These are phyloP conservation scores for Leptographium galeiforme DNA, from an alignment of 2,329 filamentous ascomycete species.

Conservation along the genomic window DNA sequence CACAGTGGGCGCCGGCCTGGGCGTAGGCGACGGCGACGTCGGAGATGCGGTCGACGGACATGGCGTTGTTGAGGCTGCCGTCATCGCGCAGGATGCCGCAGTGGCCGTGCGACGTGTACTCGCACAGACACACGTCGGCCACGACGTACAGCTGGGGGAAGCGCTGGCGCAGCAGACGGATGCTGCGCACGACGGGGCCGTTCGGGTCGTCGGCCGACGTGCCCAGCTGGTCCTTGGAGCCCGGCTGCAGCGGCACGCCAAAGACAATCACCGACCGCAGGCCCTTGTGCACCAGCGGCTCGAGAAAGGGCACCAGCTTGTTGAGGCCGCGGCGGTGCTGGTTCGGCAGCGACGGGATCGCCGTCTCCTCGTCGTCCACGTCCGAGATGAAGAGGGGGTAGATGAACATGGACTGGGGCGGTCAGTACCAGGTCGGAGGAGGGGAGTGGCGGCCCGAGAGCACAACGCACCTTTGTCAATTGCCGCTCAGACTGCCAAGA, in stretches of 20 bases:
- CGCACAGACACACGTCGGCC: slow-evolving; percentile 90
- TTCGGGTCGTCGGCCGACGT: slow-evolving; percentile 86
- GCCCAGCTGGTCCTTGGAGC: slow-evolving; percentile 79
- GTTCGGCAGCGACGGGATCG: slow-evolving; percentile 81
- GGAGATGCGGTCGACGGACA: slow-evolving; percentile 87
- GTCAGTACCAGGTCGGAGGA: neutral
- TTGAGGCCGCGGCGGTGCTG: slow-evolving; percentile 83
- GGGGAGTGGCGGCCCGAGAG: neutral
- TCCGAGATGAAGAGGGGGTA: slow-evolving; percentile 96
- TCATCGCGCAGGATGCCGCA: slow-evolving; percentile 93
- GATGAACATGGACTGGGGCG: slow-evolving; percentile 80
- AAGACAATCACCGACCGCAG: slow-evolving; percentile 90
- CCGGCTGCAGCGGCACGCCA: slow-evolving; percentile 71
- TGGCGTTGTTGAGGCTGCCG: slow-evolving; percentile 79
- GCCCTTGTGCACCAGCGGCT: slow-evolving; percentile 77
- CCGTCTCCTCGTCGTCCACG: slow-evolving; percentile 78
- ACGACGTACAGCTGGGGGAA: slow-evolving; percentile 89
- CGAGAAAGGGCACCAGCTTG: slow-evolving; percentile 70
- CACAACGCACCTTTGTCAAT: slow-evolving; percentile 59
- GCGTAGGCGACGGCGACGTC: slow-evolving; percentile 98
- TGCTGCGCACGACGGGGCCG: slow-evolving; percentile 79
- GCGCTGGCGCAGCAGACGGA: slow-evolving; percentile 66
- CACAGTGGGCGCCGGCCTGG: slow-evolving; percentile 88
- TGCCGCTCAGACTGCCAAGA: slow-evolving; percentile 77
- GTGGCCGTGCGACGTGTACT: slow-evolving; percentile 96